Evolutionary conservation across 805 yeast genomes (phyloP), one percentile per base, ranked within the genome.

Genomic region (Teunomyces kruisii): DNA sequence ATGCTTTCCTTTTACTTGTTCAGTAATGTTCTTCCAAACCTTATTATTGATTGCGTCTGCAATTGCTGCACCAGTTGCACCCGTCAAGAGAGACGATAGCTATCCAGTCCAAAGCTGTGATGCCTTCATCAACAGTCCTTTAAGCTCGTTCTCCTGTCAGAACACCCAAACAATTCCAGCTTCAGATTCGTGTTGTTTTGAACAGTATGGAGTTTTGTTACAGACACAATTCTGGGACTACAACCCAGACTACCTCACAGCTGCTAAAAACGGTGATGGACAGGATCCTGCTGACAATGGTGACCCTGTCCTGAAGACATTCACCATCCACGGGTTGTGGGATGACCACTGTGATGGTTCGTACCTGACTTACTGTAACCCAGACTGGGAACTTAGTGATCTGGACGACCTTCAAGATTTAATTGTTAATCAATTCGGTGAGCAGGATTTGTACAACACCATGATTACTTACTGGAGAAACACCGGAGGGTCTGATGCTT

Each of bases 221-320:
- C 86, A 80, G 58, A 87, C 97, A 0, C 97, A 91, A 61, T 90
- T 91, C 67, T 90, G 97, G 97, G 95, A 90, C 65, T 86, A 84
- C 59, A 65, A 71, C 46, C 90, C 92, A 1, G 32, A 86, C 1
- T 70, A 80, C 42, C 33, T 31, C 10, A 31, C 17, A 10, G 33
- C 19, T 6, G 32, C 19, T 7, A 31, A 31, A 31, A 26, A 26
- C 28, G 28, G 28, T 10, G 28, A 26, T 9, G 28, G 28, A 3
- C 28, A 26, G 12, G 28, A 26, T 26, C 41, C 48, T n/a, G 39
- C 44, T 3, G 92, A 92, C 4, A 86, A 88, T 2, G 67, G 74
- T 33, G 80, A 86, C 43, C 24, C 33, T n/a, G 12, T 26, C 28
- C 28, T 26, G 28, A 16, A 32, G 19, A 64, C 76, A 47, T 88